Evolutionary conservation across 2,329 filamentous ascomycete genomes (phyloP), one percentile per base, ranked within the genome.

Genomic region (Stemphylium vesicarium): DNA sequence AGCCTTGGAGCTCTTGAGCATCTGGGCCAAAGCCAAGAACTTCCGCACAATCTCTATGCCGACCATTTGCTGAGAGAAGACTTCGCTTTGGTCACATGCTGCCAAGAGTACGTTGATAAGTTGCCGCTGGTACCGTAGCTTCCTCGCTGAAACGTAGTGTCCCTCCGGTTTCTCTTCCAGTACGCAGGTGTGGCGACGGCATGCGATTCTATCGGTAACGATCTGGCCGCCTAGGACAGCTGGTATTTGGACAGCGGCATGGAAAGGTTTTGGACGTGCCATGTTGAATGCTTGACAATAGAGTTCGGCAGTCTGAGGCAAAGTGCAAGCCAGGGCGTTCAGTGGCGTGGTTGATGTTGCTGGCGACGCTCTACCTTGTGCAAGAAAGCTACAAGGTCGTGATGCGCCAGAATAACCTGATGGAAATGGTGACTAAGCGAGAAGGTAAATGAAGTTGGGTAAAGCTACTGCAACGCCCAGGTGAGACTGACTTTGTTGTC

Each of bases 141-240:
- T 37, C 12, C 31, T 50, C 8, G 13, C 18, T 13, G 18, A 35
- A 12, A n/a, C 24, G 13, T 16, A 24, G 18, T 9, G 29, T 7
- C 46, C 39, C 15, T 50, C 10, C 38, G 22, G 32, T 20, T 16
- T 41, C 9, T 22, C 12, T 29, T 45, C 24, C 9, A 53, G 20
- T 7, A 50, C 7, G 13, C 38, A 31, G 12, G 41, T 49, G 20
- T 41, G 15, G 1, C 22, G 32, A 18, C 31, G 36, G 18, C 45
- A 50, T 18, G 40, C 50, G 29, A 50, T 20, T 48, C 50, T 42
- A 9, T 54, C 45, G 11, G 46, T 54, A 15, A 54, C 33, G 15
- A 43, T 32, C 3, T n/a, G 41, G 3, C 32, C 45, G 1, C 16
- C 5, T 18, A 50, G 31, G 1, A 15, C 24, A 6, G 36, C 11